Conservation (phyloP, 2,329 filamentous ascomycete species). For the Aspergillus oerlinghausenensis region DNA sequence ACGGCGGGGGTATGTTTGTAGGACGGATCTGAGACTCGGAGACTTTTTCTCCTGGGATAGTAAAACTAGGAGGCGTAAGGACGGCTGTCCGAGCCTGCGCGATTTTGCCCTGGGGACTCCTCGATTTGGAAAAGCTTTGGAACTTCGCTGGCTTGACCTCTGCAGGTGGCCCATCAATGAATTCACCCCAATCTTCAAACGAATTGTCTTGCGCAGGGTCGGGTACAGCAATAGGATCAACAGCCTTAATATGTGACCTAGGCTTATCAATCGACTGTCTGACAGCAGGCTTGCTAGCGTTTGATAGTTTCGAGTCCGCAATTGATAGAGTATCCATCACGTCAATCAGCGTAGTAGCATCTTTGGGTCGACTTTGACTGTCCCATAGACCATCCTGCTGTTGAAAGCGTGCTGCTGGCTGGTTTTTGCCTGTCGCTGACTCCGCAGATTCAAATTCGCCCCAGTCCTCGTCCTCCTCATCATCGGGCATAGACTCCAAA, state of each 20-base stretch:
- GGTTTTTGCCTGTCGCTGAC: conserved; percentile 8
- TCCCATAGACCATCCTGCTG: not conserved
- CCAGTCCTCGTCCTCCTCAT: conserved; percentile 39
- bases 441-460: conserved; percentile 42
- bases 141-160: conserved; percentile 6
- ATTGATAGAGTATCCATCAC: conserved; percentile 28
- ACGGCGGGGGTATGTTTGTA: conserved; percentile 84
- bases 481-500: conserved; percentile 22
- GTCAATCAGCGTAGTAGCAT: conserved; percentile 14
- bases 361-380: not conserved
- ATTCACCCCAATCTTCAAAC: conserved; percentile 48
- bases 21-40: conserved; percentile 52
- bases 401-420: not conserved
- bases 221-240: not conserved
- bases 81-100: not conserved
- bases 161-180: conserved; percentile 38
- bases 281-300: not conserved
- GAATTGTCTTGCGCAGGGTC: conserved; percentile 17
- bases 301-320: conserved; percentile 17
- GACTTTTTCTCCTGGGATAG: conserved; percentile 5
- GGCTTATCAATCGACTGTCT: not conserved
- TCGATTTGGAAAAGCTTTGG: conserved; percentile 3
- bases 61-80: not conserved
- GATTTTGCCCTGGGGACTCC: conserved; percentile 3
- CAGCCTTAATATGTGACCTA: conserved; percentile 13